Base-by-base conservation (phyloP, 148 eudicot genomes). In the Salicornia ramosissima region DNA sequence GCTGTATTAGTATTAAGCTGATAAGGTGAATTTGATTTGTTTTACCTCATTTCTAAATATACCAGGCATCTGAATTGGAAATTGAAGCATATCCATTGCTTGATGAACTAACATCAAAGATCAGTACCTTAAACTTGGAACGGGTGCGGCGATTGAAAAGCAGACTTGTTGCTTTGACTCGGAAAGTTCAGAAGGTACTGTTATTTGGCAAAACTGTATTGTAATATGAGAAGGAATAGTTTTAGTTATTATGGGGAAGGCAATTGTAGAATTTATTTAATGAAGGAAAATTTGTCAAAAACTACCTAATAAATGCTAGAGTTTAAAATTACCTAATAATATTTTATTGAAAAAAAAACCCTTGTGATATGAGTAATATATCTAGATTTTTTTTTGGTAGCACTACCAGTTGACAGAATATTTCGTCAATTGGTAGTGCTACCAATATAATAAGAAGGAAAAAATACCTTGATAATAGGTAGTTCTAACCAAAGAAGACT, bases 11-110 rank as follows among this genome's bases (percentile, higher is more conserved):
- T 53, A 6, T 10, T 21, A 53, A 5, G 46, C 24, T 36, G 6
- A 22, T 5, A 13, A 14, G 53, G 39, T 26, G 6, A 21, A 29
- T 14, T 22, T 50, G 60, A 14, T 39, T 21, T 6, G 3, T 42
- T n/a, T 31, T 18, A 21, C 53, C 6, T 61, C 3, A 8, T n/a
- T 51, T 74, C 54, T 57, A 25, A 63, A 29, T 82, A 71, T 39
- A 28, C 68, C 79, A 95, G 99, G 99, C 93, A 33, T 86, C 91
- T 52, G 99, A 95, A 69, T 80, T 95, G 68, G 96, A 91, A 76
- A 87, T 95, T 45, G 99, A 91, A 83, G 96, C 93, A 77, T 95
- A 95, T 77, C 99, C 99, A 62, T 67, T 95, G 87, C 87, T 95
- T 71, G 99, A 95, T 80, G 99, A 95, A 84, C 93, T 95, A 53